These are phyloP conservation scores for Begonia fuchsioides DNA, from an alignment of 306 rosid species.

Conservation along the genomic window DNA sequence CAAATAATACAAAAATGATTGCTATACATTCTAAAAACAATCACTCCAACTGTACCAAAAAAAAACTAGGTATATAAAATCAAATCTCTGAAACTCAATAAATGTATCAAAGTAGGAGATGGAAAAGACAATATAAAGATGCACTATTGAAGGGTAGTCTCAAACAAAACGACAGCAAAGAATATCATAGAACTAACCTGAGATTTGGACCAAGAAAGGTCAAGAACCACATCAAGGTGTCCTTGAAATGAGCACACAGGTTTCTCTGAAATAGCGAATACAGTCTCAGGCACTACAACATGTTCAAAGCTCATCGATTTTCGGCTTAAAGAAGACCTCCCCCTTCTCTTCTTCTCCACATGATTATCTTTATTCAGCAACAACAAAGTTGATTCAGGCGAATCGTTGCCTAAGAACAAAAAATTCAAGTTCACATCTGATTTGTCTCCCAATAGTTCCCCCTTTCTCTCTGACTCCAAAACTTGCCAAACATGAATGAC, in stretches of 20 bases:
- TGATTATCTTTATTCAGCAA: constrained; percentile 43
- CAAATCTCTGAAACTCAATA: too few species aligned
- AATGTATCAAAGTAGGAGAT: too few species aligned
- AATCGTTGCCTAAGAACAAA: constrained; percentile 52
- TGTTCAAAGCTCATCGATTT: constrained; percentile 76
- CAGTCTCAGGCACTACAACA: constrained; percentile 48
- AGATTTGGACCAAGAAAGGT: constrained; percentile 96
- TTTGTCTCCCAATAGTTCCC: constrained; percentile 58
- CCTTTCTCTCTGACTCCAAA: constrained; percentile 74
- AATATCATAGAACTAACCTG: constrained; percentile 49
- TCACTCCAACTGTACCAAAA: too few species aligned
- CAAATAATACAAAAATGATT: too few species aligned
- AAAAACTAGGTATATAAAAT: too few species aligned
- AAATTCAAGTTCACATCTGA: constrained; percentile 42
- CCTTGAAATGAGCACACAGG: constrained; percentile 81
- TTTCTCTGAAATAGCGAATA: constrained; percentile 75
- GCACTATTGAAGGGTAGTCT: too few species aligned
- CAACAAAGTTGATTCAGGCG: constrained; percentile 43
- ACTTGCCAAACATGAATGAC: constrained; percentile 94
- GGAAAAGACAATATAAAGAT: too few species aligned
- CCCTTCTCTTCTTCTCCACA: constrained; percentile 69
- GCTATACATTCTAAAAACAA: too few species aligned
- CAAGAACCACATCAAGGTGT: constrained; percentile 79
- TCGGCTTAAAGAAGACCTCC: constrained; percentile 63
- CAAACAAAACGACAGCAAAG: constrained; percentile 7